Evolutionary conservation across 1,284 basidiomycete species (phyloP), one percentile per base, ranked within the genome.

Genomic region (Sanguinoderma infundibulare): DNA sequence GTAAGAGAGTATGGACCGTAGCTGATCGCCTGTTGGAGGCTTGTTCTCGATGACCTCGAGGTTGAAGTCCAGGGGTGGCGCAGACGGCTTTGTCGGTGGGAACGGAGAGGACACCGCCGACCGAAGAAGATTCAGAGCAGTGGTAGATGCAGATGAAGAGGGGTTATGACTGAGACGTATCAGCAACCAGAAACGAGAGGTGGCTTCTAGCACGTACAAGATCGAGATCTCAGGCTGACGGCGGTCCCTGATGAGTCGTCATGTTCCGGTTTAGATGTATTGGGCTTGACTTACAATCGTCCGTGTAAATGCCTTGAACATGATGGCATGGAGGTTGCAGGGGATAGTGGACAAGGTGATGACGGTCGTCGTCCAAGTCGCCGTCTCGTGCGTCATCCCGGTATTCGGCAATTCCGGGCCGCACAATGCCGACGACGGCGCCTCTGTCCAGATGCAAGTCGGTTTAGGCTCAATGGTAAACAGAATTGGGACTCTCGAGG

Each of bases 11-110:
- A 92, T 91, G 12, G 84, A 87, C 26, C 74, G 75, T 35, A 92
- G 72, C 70, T 92, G 90, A 71, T 91, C 89, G 0, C 83, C 53
- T 0, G 83, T 92, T 1, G 90, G 90, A 0, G 87, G 79, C 53
- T 68, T 72, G 17, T 82, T 79, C 70, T 91, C 89, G 51, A 92
- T 77, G 26, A 92, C 85, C 57, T 90, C 86, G 20, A 92, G 83
- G 61, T 89, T 81, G 77, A 91, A 92, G 17, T 83, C 74, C 20
- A 92, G 82, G 0, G 91, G 87, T 5, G 78, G 72, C 0, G 78
- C 77, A 7, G 75, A 72, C 0, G 79, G 66, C 20, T 76, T 80
- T 7, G 73, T 73, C 0, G 84, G 78, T 17, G 90, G 89, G 69
- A 88, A 92, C 0, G 89, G 83, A 0, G 73, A 73, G 0, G 86